Evolutionary conservation across 352 stramenopile species (phyloP).

Genomic region (Globisporangium takayamanum): DNA sequence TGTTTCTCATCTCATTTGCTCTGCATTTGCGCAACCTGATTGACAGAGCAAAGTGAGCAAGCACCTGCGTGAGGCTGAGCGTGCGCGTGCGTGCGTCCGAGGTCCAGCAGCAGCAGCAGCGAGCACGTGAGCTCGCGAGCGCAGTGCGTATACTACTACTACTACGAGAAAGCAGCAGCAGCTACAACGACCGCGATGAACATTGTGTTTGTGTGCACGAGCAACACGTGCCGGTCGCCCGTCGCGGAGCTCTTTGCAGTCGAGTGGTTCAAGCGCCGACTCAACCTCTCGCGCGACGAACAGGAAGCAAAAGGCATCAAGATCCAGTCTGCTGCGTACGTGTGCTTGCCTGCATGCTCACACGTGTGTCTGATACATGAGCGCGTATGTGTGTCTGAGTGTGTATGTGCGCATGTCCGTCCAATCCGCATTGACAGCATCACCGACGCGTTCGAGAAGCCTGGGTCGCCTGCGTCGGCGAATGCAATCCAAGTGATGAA

Average conservation of each 20-base stretch:
- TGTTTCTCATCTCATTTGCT: no score
- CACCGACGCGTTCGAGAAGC: conserved; percentile 63
- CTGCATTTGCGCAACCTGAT: no score
- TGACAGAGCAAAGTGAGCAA: no score
- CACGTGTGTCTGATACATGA: neutral
- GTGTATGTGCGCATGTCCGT: neutral
- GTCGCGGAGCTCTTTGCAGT: conserved; percentile 71
- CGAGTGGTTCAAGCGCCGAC: conserved; percentile 67
- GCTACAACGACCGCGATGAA: conserved; percentile 31
- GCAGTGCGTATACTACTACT: neutral
- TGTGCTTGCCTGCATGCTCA: conserved; percentile 3
- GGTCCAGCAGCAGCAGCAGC: neutral
- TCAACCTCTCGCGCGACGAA: conserved; percentile 60
- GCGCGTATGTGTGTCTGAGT: neutral
- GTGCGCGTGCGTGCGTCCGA: neutral
- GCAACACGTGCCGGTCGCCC: conserved; percentile 79
- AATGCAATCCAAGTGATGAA: conserved; percentile 61
- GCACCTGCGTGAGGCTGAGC: no score
- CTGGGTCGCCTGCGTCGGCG: conserved; percentile 56
- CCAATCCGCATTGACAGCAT: conserved; percentile 26
- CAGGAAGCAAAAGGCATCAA: conserved; percentile 60
- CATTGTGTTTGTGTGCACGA: conserved; percentile 82
- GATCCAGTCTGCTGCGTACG: conserved; percentile 68
- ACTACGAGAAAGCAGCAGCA: neutral
- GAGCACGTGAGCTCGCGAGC: neutral